Evolutionary conservation across 2,329 filamentous ascomycete genomes (phyloP).

Genomic region (Sporothrix curviconia): DNA sequence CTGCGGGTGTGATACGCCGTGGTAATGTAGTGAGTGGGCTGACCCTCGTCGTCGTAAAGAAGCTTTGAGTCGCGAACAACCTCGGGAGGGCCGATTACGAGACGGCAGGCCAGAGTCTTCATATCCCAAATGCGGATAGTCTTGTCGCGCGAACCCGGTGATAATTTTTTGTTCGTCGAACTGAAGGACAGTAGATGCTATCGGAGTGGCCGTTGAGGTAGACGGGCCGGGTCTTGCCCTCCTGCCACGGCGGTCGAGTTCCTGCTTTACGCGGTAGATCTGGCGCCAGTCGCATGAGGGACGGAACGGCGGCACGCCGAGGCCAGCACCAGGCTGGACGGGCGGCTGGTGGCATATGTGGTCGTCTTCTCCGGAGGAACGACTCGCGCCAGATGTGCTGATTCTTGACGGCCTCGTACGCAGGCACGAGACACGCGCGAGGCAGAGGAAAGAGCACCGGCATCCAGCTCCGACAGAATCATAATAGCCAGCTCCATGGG

Average conservation of each 20-base stretch:
- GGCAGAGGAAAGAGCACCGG: conserved; percentile 42
- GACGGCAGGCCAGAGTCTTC: conserved; percentile 74
- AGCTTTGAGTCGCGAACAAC: conserved; percentile 49
- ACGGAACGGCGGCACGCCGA: conserved; percentile 48
- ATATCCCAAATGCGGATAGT: conserved; percentile 97
- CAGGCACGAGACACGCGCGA: conserved; percentile 46
- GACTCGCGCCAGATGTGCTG: conserved; percentile 59
- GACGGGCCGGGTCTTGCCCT: conserved; percentile 69
- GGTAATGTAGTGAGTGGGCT: conserved; percentile 49
- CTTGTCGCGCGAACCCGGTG: conserved; percentile 87
- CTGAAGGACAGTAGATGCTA: conserved; percentile 94
- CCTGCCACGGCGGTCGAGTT: conserved; percentile 75
- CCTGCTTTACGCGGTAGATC: conserved; percentile 70
- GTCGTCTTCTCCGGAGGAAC: conserved; percentile 55
- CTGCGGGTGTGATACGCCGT: conserved; percentile 28
- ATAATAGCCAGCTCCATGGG: conserved; percentile 55
- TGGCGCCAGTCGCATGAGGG: conserved; percentile 76
- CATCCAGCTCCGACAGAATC: conserved; percentile 51
- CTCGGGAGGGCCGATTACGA: conserved; percentile 76
- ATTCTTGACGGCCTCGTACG: conserved; percentile 40
- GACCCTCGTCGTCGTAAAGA: conserved; percentile 45
- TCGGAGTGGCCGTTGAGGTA: conserved; percentile 92
- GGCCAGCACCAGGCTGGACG: conserved; percentile 48
- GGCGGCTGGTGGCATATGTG: conserved; percentile 52
- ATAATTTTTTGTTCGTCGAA: conserved; percentile 95